Evolutionary conservation across 805 yeast species (phyloP).

Genomic region (Komagataella populi): DNA sequence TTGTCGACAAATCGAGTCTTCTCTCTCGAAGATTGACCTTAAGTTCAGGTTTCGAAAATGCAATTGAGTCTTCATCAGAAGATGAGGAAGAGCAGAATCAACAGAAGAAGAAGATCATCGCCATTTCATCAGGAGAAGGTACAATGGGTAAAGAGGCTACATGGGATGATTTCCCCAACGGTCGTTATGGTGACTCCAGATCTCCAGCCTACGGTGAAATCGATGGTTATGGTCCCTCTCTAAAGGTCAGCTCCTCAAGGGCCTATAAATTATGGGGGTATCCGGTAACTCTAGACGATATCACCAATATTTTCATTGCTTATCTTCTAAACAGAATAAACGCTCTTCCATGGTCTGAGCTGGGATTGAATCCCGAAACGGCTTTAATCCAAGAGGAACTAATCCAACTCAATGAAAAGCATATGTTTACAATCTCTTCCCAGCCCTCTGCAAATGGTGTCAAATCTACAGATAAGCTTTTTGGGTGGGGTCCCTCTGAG

Average conservation of each 20-base stretch:
- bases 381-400: conserved; percentile 86
- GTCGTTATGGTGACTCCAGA: conserved; percentile 88
- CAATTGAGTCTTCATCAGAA: conserved; percentile 11
- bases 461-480: conserved; percentile 66
- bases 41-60: conserved; percentile 21
- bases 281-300: conserved; percentile 47
- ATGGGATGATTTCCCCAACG: conserved; percentile 96
- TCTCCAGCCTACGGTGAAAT: conserved; percentile 97
- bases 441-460: conserved; percentile 89
- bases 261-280: conserved; percentile 73
- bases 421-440: conserved; percentile 81
- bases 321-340: conserved; percentile 66
- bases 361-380: conserved; percentile 79
- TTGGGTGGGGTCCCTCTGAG: conserved; percentile 95
- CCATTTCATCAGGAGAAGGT: conserved; percentile 77
- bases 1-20: conserved; percentile 49
- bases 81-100: conserved; percentile 9
- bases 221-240: conserved; percentile 91
- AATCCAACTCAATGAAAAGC: conserved; percentile 58
- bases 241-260: conserved; percentile 56
- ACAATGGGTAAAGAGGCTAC: conserved; percentile 79
- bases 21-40: conserved; percentile 30
- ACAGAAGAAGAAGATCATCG: conserved; percentile 46
- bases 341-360: conserved; percentile 85
- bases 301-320: conserved; percentile 52